A percentile compares a stretch with the other conserved stretches of the same genome.
Evolutionary conservation across 352 stramenopile species (phyloP).

Genomic region (Pythium aristosporum): DNA sequence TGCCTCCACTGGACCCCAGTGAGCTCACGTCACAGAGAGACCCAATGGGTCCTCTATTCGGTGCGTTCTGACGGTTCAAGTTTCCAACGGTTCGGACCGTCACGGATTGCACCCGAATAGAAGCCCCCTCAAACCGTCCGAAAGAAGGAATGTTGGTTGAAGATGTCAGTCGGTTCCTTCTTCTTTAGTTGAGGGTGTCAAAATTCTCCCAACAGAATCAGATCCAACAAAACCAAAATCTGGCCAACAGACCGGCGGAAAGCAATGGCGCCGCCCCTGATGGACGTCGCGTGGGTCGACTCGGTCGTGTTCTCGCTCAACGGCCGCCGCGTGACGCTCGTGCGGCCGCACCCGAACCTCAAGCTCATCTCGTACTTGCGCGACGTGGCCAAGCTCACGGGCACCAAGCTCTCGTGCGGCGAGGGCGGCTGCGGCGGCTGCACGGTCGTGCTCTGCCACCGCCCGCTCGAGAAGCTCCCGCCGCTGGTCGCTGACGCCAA

Average conservation of each 20-base stretch:
- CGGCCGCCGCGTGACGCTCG: slow-evolving; percentile 16
- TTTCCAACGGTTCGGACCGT: background rate
- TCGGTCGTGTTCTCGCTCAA: slow-evolving; percentile 27
- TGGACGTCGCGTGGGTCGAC: slow-evolving; percentile 22
- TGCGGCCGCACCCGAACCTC: slow-evolving; percentile 24
- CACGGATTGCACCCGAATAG: too few relatives aligned
- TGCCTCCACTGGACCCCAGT: background rate
- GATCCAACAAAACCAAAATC: background rate
- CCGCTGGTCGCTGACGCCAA: background rate
- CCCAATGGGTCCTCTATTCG: slow-evolving; percentile 5
- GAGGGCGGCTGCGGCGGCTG: slow-evolving; percentile 39
- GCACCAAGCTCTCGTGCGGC: slow-evolving; percentile 63
- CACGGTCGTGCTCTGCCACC: slow-evolving; percentile 35
- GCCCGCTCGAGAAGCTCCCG: slow-evolving; percentile 17
- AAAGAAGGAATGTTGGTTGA: background rate
- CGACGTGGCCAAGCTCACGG: slow-evolving; percentile 52
- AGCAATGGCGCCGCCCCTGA: slow-evolving; percentile 21
- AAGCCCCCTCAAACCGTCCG: background rate
- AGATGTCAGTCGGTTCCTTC: background rate
- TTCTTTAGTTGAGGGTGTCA: too few relatives aligned
- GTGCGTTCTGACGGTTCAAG: background rate
- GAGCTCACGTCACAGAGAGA: slow-evolving; percentile 2
- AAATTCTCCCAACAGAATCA: background rate
- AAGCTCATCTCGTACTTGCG: slow-evolving; percentile 68
- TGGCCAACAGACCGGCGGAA: too few relatives aligned